Percentiles rank a stretch among this genome's conserved stretches.
Conservation (phyloP, 2,329 filamentous ascomycete species). For the Neofusicoccum umdonicola region DNA sequence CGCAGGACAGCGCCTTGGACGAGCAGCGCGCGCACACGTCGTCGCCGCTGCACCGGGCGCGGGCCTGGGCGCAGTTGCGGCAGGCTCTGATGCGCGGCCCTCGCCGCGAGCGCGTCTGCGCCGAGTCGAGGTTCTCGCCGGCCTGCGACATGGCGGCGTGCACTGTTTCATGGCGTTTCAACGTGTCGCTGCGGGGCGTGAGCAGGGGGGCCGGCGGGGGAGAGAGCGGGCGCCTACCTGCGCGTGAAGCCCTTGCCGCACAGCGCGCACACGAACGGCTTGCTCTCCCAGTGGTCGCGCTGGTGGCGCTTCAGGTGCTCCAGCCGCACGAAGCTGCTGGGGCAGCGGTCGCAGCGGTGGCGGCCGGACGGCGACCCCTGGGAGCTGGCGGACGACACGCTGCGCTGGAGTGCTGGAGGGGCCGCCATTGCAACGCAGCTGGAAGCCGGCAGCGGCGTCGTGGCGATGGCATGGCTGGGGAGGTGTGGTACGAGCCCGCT, state of each 20-base stretch:
- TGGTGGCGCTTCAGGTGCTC: conserved; percentile 44
- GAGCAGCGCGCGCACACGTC: background rate
- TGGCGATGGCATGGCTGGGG: background rate
- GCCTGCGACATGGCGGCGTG: background rate
- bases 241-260: conserved; percentile 42
- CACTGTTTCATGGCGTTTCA: background rate
- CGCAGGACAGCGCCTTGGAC: background rate
- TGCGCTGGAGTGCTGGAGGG: background rate
- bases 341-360: conserved; percentile 24
- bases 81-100: conserved; percentile 1
- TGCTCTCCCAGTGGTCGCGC: conserved; percentile 41
- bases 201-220: background rate
- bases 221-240: conserved; percentile 30
- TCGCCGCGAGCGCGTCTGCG: background rate
- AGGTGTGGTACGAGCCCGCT: background rate
- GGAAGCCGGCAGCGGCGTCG: background rate
- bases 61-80: conserved; percentile 8
- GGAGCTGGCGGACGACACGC: background rate
- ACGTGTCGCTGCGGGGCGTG: background rate
- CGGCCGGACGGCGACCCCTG: background rate
- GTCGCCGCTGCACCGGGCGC: background rate
- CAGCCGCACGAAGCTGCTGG: conserved; percentile 37
- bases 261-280: conserved; percentile 38
- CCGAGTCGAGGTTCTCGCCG: background rate
- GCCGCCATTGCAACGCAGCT: background rate